Percentiles rank a stretch among this genome's conserved stretches.
phyloP scores from a whole-genome alignment of 2,329 filamentous ascomycete species.

The Hypomyces perniciosus region DNA sequence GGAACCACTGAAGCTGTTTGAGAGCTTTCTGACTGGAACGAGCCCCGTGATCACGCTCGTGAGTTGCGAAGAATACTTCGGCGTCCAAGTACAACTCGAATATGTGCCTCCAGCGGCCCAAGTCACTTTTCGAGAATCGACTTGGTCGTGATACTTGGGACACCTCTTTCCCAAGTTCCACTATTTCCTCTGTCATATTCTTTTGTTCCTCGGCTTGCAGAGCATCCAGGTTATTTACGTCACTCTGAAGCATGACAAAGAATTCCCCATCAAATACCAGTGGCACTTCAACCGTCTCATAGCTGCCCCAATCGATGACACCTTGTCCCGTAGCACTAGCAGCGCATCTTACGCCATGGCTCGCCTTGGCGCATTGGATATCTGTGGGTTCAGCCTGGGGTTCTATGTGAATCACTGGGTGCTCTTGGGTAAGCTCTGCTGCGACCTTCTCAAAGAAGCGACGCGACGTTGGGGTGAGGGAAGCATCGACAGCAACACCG shows the following conservation, averaged over 20 bases:
- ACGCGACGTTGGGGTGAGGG: slow-evolving; percentile 58
- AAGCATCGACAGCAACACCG: slow-evolving; percentile 63
- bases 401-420: neutral
- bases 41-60: slow-evolving; percentile 63
- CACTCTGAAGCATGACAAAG: slow-evolving; percentile 67
- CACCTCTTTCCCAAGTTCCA: slow-evolving; percentile 58
- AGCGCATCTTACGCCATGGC: neutral
- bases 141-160: slow-evolving; percentile 59
- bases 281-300: slow-evolving; percentile 60
- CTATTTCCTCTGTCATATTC: slow-evolving; percentile 57
- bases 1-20: slow-evolving; percentile 65
- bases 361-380: neutral
- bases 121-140: slow-evolving; percentile 56
- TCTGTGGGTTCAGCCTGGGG: neutral
- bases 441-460: slow-evolving; percentile 57
- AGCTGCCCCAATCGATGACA: slow-evolving; percentile 1
- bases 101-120: slow-evolving; percentile 72
- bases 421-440: slow-evolving; percentile 30
- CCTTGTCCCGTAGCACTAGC: neutral
- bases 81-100: slow-evolving; percentile 78
- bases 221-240: slow-evolving; percentile 62
- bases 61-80: slow-evolving; percentile 74
- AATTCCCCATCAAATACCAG: slow-evolving; percentile 74
- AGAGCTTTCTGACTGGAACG: slow-evolving; percentile 61
- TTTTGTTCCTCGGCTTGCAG: slow-evolving; percentile 62